Evolutionary conservation across 2,329 filamentous ascomycete genomes (phyloP).

Genomic region (Neofusicoccum ribis): DNA sequence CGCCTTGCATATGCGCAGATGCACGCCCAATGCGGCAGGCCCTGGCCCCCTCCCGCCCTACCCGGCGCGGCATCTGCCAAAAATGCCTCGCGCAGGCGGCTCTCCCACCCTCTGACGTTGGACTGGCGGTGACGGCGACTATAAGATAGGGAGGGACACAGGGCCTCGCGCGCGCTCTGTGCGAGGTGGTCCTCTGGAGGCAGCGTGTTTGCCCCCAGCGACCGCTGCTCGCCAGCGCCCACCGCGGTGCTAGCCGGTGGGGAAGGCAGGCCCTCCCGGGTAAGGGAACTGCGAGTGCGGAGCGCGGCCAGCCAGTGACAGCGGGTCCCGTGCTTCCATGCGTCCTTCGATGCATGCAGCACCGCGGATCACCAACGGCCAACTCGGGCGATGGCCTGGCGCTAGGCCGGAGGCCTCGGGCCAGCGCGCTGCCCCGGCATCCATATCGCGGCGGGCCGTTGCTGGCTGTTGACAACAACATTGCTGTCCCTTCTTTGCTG

Average conservation of each 20-base stretch:
- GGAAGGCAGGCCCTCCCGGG: slow-evolving; percentile 3
- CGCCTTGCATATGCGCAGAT: not conserved
- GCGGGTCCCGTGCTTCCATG: slow-evolving; percentile 7
- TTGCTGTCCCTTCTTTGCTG: not conserved
- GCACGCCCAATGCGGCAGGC: not conserved
- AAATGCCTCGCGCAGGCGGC: slow-evolving; percentile 6
- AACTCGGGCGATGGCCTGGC: slow-evolving; percentile 2
- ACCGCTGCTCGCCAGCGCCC: not conserved
- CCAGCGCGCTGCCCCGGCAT: slow-evolving; percentile 1
- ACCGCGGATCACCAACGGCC: slow-evolving; percentile 4
- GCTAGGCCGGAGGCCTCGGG: not conserved
- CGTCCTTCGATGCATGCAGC: slow-evolving; percentile 18
- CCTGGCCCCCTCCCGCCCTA: not conserved
- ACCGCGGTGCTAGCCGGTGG: not conserved
- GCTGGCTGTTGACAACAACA: slow-evolving; percentile 10
- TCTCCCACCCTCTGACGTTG: slow-evolving; percentile 12
- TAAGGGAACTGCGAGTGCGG: slow-evolving; percentile 7
- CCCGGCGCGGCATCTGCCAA: not conserved
- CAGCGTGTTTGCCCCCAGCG: slow-evolving; percentile 4
- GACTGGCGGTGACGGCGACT: slow-evolving; percentile 11
- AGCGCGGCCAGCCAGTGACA: slow-evolving; percentile 5
- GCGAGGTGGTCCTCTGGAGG: slow-evolving; percentile 5
- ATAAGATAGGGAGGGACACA: slow-evolving; percentile 2
- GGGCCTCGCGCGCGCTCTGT: slow-evolving; percentile 15
- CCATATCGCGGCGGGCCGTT: slow-evolving; percentile 13